Evolutionary conservation across 306 rosid genomes (phyloP).

Genomic region (Acacia crassicarpa): DNA sequence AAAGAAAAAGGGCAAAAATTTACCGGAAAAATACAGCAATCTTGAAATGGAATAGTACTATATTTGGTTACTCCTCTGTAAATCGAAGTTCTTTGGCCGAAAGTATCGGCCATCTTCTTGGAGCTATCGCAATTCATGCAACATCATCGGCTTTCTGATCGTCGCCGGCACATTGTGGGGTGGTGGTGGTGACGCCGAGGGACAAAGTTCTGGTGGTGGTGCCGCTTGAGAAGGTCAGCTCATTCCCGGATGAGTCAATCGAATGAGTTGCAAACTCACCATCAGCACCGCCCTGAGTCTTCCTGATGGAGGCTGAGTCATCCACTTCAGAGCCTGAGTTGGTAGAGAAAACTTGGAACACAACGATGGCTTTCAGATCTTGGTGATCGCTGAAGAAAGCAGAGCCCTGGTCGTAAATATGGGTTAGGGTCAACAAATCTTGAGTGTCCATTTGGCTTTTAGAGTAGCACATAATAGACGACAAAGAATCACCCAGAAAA

Average conservation of each 20-base stretch:
- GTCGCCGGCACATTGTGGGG: slow-evolving; percentile 19
- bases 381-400: slow-evolving; percentile 50
- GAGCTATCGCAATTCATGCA: slow-evolving; percentile 40
- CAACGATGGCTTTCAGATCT: slow-evolving; percentile 62
- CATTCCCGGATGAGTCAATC: slow-evolving; percentile 48
- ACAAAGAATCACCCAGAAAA: slow-evolving; percentile 62
- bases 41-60: slow-evolving; percentile 28
- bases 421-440: slow-evolving; percentile 67
- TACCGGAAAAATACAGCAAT: not conserved
- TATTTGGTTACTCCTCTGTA: slow-evolving; percentile 93
- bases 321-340: slow-evolving; percentile 82
- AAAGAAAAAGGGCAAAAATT: not conserved
- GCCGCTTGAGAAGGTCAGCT: slow-evolving; percentile 47
- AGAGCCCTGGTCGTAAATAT: slow-evolving; percentile 59
- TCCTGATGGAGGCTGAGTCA: slow-evolving; percentile 50
- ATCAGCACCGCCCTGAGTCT: slow-evolving; percentile 35
- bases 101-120: slow-evolving; percentile 53
- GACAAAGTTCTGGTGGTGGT: slow-evolving; percentile 42
- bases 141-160: slow-evolving; percentile 39
- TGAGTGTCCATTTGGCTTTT: slow-evolving; percentile 60
- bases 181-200: slow-evolving; percentile 35
- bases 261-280: slow-evolving; percentile 49
- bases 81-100: slow-evolving; percentile 77
- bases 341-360: slow-evolving; percentile 52
- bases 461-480: slow-evolving; percentile 52